These are phyloP conservation scores for Cairneyella variabilis DNA, from an alignment of 495 filamentous ascomycete genomes.

Conservation along the genomic window DNA sequence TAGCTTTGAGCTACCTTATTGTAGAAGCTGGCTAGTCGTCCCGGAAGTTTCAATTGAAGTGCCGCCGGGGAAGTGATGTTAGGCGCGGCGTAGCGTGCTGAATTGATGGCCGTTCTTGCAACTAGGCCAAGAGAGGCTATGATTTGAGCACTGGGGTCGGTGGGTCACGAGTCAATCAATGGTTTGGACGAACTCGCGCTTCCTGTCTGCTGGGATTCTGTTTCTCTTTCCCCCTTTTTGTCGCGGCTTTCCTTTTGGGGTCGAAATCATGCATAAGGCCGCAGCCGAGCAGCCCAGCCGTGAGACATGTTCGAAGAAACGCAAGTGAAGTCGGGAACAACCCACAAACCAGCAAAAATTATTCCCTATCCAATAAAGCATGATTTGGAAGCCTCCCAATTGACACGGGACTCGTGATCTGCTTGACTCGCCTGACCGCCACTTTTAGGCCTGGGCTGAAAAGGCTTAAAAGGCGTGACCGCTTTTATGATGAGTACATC, in stretches of 20 bases:
- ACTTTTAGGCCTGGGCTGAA: background rate
- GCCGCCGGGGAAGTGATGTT: slow-evolving; percentile 19
- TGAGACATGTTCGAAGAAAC: too few species aligned
- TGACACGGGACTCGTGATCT: background rate
- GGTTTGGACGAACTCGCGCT: background rate
- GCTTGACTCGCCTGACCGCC: background rate
- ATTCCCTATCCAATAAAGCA: too few species aligned
- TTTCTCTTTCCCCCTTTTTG: background rate
- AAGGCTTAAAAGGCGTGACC: background rate
- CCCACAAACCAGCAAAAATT: background rate
- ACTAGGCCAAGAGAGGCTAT: too few species aligned
- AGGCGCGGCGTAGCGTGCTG: too few species aligned
- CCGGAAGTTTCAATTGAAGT: slow-evolving; percentile 16
- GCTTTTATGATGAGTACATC: background rate
- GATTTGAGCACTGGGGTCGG: background rate
- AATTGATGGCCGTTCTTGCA: too few species aligned
- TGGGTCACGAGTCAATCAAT: background rate
- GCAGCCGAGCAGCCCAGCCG: too few species aligned
- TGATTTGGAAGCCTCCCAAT: background rate
- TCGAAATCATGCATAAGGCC: background rate
- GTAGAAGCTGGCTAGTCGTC: too few species aligned
- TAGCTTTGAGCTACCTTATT: too few species aligned
- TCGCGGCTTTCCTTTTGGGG: background rate
- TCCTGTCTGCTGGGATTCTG: background rate
- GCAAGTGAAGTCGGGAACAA: too few species aligned